Evolutionary conservation across 2,329 filamentous ascomycete genomes (phyloP), one percentile per base, ranked within the genome.

Genomic region (Cercospora citrullina): DNA sequence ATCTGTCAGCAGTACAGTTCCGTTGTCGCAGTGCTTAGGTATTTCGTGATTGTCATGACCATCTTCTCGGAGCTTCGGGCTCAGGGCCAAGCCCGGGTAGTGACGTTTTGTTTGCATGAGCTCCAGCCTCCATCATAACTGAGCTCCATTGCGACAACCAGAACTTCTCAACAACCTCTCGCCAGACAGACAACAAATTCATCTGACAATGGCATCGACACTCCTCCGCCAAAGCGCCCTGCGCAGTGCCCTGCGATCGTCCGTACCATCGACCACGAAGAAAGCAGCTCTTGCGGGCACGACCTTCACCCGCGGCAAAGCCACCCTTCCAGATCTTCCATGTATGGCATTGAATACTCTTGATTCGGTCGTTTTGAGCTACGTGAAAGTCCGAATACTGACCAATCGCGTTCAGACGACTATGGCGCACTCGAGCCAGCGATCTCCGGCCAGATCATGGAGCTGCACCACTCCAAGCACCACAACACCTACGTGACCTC

Each of bases 401-500:
- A 63, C 58, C 21, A 59, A 28, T 14, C 6, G 3, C 28, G 12
- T 39, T 8, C 73, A 97, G 94, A 98, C 80, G 95, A 97, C 86
- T 99, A 97, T 81, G 92, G 91, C 79, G 95, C 94, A 63, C 93
- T 99, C 76, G 95, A 99, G 84, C 88, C 87, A 73, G 81, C 86
- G 78, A 87, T 97, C 84, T 94, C 91, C 60, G 91, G 91, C 80
- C 89, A 95, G 83, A 97, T 97, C 84, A 97, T 97, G 94, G 92
- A 96, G 84, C 88, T 96, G 57, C 94, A 97, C 86, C 91, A 97
- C 87, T 90, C 87, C 83, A 94, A 93, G 83, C 93, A 97, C 86
- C 94, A 97, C 85, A 89, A 94, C 82, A 94, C 93, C 77, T 97
- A 97, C 80, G 92, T 97, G 75, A 95, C 89, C 81, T 91, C 90